Base-by-base conservation (phyloP, 805 yeast genomes). In the baker's yeast (Saccharomyces cerevisiae) region DNA sequence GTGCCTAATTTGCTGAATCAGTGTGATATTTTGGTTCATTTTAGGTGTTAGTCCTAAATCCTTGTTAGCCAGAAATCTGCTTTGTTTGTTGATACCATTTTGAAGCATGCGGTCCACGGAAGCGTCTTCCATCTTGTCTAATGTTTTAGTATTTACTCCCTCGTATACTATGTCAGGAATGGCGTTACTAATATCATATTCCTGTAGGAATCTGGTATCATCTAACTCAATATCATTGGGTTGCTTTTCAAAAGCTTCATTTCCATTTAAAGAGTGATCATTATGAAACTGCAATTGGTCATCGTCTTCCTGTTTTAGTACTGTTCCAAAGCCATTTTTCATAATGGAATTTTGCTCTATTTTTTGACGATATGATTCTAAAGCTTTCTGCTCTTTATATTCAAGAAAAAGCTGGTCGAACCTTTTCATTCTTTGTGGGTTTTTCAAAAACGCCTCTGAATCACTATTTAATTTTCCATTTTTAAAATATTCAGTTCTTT, bases 1-100 rank as follows among this genome's bases (percentile, higher is more conserved):
- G 59, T 84, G 87, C 55, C 99, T 76, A 36, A 94, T 87, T 61
- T 89, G 89, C 71, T 92, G 97, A 77, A 94, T 88, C 58, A 85
- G 80, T 1, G 76, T 72, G 47, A 94, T 83, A 61, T 91, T 94
- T 22, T 78, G 77, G 61, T 80, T 76, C 53, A 88, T 73, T 8
- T 81, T 73, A 14, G 78, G 76, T 54, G 83, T 81, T 50, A 89
- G 73, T 0, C 96, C 96, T 17, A 75, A 74, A 14, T 75, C 69
- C 0, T 66, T 61, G 5, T 80, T 70, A 2, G 75, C 67, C 55
- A 81, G 76, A 43, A 61, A 65, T 5, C 43, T 46, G 46, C 70
- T 43, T 61, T 69, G 26, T 79, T 77, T 11, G 69, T 72, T 17
- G 67, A 66, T 46, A 27, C 74, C 74, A 28, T 77, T 67, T 2